Evolutionary conservation across 371 early-diverging fungal genomes (phyloP), one percentile per base, ranked within the genome.

Genomic region (Syncephalis fuscata): DNA sequence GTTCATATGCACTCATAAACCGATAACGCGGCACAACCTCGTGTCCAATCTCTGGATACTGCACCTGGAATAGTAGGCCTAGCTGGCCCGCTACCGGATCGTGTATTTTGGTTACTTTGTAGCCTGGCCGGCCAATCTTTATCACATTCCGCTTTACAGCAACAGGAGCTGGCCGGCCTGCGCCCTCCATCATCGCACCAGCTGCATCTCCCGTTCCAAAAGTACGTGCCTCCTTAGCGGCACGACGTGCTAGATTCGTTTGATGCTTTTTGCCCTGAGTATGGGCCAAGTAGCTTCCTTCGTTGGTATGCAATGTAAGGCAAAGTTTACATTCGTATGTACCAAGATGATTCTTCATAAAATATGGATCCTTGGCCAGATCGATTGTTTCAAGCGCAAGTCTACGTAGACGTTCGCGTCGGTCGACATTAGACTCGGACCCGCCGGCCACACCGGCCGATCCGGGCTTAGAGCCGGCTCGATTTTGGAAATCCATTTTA

Each of bases 211-310:
- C 32, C 37, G 65, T 58, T 9, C 68, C 67, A 38, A 57, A 58
- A 51, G 90, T 91, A 50, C 70, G 68, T 8, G 89, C 90, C 44
- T 97, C 98, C 39, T 76, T 76, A 24, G 93, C 92, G 1, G 91
- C 90, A 26, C 98, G 77, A 11, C 96, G 73, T 5, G 87, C 91
- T 46, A 97, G 58, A 54, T 97, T 97, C 38, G 87, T 83, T 53
- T 93, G 93, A 74, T 97, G 98, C 70, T 97, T 97, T 58, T 95
- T 95, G 44, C 95, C 98, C 64, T 97, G 98, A 3, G 98, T 97
- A 54, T 97, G 98, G 2, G 92, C 90, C 25, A 97, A 67, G 63
- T 97, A 97, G 5, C 85, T 84, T 0, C 96, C 98, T 62, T 97
- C 98, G 60, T 91, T 94, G 48, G 78, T 87, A 64, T 94, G 95